Evolutionary conservation across 805 yeast species (phyloP), one percentile per base, ranked within the genome.

Genomic region (Candida sonorensis): DNA sequence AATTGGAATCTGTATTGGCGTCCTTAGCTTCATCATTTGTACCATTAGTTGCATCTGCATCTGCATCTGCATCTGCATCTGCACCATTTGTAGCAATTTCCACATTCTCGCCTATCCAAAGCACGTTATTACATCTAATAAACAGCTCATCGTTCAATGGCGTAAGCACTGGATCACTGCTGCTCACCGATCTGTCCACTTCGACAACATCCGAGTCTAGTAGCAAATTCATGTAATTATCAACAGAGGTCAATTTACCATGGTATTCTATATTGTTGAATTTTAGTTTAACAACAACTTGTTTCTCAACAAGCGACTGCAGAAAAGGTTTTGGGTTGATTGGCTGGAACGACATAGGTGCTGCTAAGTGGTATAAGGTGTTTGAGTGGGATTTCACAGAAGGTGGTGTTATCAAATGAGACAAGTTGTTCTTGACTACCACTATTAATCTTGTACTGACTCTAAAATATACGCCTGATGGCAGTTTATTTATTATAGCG

Each of bases 271-370:
- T 82, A 42, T 73, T 73, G 50, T 87, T 90, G 81, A 95, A 92
- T 54, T 92, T 92, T 40, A 92, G 69, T 36, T 87, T 74, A 14
- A 92, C 90, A 10, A 77, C 61, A 10, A 90, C 87, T 21, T 62
- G 66, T 37, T 78, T 69, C 35, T 80, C 77, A n/a, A 81, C 67
- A 27, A 92, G 71, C 16, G 82, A 78, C 40, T 78, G 78, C 29
- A 92, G 66, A 46, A 78, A 92, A n/a, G 95, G 95, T 53, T 83
- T 87, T 11, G 97, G 97, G 49, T 86, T 85, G 15, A 81, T 65
- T 12, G 95, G 92, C 41, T 67, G 72, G 42, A 71, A 68, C 11
- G 63, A 58, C 64, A 22, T 22, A 19, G 21, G 7, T 19, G 21
- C 21, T 19, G 21, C 21, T 19, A 8, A 19, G 10, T 19, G n/a